Evolutionary conservation across 2,329 filamentous ascomycete species (phyloP).

Genomic region (Annulohypoxylon truncatum): DNA sequence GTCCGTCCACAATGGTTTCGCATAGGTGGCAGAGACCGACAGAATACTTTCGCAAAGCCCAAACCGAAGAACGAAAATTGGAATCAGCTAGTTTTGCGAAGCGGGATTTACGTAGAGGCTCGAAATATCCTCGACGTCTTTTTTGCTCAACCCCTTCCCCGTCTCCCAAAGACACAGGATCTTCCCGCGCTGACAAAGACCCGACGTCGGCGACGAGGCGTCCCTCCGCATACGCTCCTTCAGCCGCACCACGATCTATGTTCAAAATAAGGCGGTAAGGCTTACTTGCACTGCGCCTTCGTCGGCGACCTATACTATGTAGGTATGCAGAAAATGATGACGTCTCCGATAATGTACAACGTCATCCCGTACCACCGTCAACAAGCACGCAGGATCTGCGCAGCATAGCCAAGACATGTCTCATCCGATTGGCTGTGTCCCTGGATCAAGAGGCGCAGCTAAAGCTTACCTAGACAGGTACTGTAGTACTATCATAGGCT

Average conservation of each 20-base stretch:
- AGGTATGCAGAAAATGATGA: neutral
- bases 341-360: neutral
- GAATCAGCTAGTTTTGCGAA: too few relatives aligned
- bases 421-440: constrained; percentile 10
- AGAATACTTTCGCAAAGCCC: constrained; percentile 55
- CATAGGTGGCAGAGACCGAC: constrained; percentile 51
- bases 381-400: constrained; percentile 26
- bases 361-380: too few relatives aligned
- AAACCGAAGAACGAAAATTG: constrained; percentile 61
- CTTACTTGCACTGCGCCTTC: constrained; percentile 54
- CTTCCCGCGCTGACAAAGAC: constrained; percentile 54
- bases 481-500: too few relatives aligned
- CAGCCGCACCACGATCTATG: constrained; percentile 47
- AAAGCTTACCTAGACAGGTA: too few relatives aligned
- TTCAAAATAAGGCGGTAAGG: constrained; percentile 55
- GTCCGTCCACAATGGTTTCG: constrained; percentile 32
- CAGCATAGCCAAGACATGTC: neutral
- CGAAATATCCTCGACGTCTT: too few relatives aligned
- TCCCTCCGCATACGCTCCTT: constrained; percentile 59
- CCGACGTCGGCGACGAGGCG: constrained; percentile 60
- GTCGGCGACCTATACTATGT: constrained; percentile 44
- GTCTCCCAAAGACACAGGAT: too few relatives aligned
- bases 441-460: neutral
- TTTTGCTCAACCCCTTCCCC: too few relatives aligned
- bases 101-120: too few relatives aligned